phyloP scores from a whole-genome alignment of 108 stramenopile species.

The Nitzschia sp. region DNA sequence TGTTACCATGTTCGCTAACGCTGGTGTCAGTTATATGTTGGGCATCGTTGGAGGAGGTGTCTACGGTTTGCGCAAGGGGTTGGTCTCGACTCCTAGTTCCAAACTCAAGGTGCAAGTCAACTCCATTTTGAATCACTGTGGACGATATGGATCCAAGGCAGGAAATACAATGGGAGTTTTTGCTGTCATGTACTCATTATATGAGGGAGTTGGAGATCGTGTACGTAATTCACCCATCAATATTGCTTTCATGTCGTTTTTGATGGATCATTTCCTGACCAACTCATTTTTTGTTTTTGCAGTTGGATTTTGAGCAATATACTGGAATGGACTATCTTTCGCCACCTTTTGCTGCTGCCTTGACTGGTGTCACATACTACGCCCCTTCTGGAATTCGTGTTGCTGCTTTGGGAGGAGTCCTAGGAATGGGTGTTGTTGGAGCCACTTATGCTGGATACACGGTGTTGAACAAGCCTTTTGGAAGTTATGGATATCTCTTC shows the following conservation, averaged over 20 bases:
- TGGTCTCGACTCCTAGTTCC: constrained; percentile 62
- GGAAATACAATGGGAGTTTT: constrained; percentile 81
- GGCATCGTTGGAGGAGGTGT: constrained; percentile 77
- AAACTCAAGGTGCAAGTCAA: constrained; percentile 83
- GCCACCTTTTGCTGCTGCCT: constrained; percentile 66
- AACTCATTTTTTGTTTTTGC: constrained; percentile 1
- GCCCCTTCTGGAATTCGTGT: constrained; percentile 77
- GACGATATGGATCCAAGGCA: constrained; percentile 67
- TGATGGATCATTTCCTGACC: not conserved
- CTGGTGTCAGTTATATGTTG: constrained; percentile 70
- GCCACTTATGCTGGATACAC: constrained; percentile 73
- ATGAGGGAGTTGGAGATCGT: constrained; percentile 72
- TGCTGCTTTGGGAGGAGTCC: constrained; percentile 73
- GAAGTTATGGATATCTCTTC: constrained; percentile 70
- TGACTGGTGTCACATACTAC: constrained; percentile 81
- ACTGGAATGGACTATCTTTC: constrained; percentile 45
- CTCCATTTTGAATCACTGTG: constrained; percentile 81
- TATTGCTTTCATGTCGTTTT: no score
- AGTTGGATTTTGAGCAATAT: constrained; percentile 71
- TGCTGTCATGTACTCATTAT: constrained; percentile 78
- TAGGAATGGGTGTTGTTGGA: constrained; percentile 76
- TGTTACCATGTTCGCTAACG: constrained; percentile 85
- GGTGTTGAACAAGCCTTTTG: constrained; percentile 66
- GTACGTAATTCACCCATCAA: constrained; percentile 41
- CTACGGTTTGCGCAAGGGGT: constrained; percentile 74